Conservation (phyloP, 129 eudicot genomes). For the Heracleum sosnowskyi region DNA sequence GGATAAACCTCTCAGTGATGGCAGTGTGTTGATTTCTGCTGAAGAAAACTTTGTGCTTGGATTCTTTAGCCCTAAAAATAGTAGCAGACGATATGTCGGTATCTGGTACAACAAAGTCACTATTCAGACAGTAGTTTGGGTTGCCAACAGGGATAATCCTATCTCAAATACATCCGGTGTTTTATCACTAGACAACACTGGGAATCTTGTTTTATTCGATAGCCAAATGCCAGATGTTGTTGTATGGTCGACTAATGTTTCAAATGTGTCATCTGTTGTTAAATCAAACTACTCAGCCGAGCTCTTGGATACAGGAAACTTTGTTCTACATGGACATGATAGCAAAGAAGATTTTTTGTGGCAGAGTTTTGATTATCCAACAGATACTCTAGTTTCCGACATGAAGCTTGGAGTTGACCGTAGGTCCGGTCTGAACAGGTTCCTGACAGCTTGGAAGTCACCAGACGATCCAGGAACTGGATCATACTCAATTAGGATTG, state of each 20-base stretch:
- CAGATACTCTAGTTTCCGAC: constrained; percentile 3
- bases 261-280: neutral
- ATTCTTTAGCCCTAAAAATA: constrained; percentile 12
- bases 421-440: constrained; percentile 9
- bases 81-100: constrained; percentile 4
- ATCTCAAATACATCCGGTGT: neutral
- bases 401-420: constrained; percentile 21
- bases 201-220: neutral
- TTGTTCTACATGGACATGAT: neutral
- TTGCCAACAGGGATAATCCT: constrained; percentile 13
- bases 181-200: neutral
- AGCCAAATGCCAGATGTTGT: neutral
- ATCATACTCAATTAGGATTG: constrained; percentile 10
- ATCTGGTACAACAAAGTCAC: constrained; percentile 11
- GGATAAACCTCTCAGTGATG: constrained; percentile 6
- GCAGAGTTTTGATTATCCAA: constrained; percentile 19
- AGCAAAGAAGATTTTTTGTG: neutral
- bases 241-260: constrained; percentile 9
- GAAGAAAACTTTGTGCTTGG: constrained; percentile 9
- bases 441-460: constrained; percentile 6
- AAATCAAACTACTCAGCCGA: neutral
- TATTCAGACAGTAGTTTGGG: constrained; percentile 10
- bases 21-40: neutral
- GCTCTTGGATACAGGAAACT: constrained; percentile 12
- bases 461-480: constrained; percentile 20